A percentile compares a stretch with the other conserved stretches of the same genome.
These are phyloP conservation scores for Celoporthe dispersa DNA, from an alignment of 2,329 filamentous ascomycete genomes.

Conservation along the genomic window DNA sequence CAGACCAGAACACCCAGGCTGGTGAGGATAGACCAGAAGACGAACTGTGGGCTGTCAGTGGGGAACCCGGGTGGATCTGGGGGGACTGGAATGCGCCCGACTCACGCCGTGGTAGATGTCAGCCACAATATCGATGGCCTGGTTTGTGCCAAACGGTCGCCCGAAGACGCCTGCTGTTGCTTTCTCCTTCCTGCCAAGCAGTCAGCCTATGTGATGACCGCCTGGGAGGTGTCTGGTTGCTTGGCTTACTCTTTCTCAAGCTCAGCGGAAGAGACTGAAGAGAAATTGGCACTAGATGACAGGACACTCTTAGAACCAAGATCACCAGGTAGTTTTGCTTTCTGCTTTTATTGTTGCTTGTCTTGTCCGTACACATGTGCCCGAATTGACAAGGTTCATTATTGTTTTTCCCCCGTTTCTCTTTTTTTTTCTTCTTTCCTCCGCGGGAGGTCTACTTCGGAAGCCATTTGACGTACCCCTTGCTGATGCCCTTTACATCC, in stretches of 20 bases:
- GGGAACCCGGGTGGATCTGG: constrained; percentile 16
- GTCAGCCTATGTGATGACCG: background rate
- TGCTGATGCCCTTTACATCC: constrained; percentile 87
- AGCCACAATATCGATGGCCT: constrained; percentile 78
- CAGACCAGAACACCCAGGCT: constrained; percentile 87
- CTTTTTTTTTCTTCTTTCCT: constrained; percentile 1
- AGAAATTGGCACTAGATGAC: constrained; percentile 51
- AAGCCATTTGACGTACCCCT: constrained; percentile 98
- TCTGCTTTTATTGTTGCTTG: constrained; percentile 6
- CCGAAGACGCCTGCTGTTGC: constrained; percentile 72
- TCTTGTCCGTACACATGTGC: constrained; percentile 28
- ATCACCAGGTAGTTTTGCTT: constrained; percentile 5
- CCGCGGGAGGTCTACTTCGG: constrained; percentile 68
- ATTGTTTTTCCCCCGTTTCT: no score
- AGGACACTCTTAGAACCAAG: constrained; percentile 45
- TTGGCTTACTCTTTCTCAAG: constrained; percentile 68
- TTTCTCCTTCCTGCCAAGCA: constrained; percentile 70
- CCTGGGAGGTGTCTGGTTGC: constrained; percentile 51
- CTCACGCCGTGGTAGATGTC: constrained; percentile 91
- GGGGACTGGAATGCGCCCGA: constrained; percentile 28
- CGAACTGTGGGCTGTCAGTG: constrained; percentile 61
- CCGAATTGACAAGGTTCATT: constrained; percentile 18
- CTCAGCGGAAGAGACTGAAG: constrained; percentile 52
- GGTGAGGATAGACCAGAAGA: constrained; percentile 95
- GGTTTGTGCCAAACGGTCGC: constrained; percentile 72